Evolutionary conservation across 164 flowering plant species (phyloP).

Genomic region (Hamamelis virginiana): DNA sequence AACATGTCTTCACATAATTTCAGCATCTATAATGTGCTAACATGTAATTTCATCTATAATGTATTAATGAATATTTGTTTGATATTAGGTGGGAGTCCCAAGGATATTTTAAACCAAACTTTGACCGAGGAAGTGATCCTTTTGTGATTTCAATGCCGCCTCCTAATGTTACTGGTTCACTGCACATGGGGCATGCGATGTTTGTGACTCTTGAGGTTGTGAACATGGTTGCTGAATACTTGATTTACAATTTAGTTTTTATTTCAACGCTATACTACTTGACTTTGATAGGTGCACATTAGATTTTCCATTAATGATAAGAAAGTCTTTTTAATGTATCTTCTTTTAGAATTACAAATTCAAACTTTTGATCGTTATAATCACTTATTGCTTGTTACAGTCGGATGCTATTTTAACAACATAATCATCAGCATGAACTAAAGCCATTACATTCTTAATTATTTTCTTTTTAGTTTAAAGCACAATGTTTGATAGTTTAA

Average conservation of each 20-base stretch:
- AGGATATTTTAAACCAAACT: conserved; percentile 82
- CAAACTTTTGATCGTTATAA: too few relatives aligned
- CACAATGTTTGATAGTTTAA: too few relatives aligned
- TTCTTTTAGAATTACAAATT: too few relatives aligned
- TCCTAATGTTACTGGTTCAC: conserved; percentile 95
- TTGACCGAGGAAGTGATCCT: conserved; percentile 68
- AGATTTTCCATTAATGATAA: too few relatives aligned
- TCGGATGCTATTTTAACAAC: too few relatives aligned
- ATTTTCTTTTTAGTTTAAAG: too few relatives aligned
- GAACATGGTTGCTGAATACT: conserved; percentile 12
- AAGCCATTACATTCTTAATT: too few relatives aligned
- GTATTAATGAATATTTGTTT: conserved; percentile 13
- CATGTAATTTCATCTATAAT: too few relatives aligned
- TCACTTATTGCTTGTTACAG: too few relatives aligned
- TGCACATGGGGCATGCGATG: conserved; percentile 99
- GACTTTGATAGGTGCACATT: too few relatives aligned
- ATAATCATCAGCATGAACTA: too few relatives aligned
- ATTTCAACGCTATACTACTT: background rate
- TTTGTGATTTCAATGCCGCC: conserved; percentile 97
- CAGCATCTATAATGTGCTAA: conserved; percentile 2
- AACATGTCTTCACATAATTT: background rate
- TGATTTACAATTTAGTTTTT: background rate
- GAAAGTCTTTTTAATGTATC: too few relatives aligned
- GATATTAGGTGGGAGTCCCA: conserved; percentile 90
- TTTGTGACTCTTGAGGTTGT: conserved; percentile 97